phyloP scores from a whole-genome alignment of 208 protist species.

The Leishmania turanica region DNA sequence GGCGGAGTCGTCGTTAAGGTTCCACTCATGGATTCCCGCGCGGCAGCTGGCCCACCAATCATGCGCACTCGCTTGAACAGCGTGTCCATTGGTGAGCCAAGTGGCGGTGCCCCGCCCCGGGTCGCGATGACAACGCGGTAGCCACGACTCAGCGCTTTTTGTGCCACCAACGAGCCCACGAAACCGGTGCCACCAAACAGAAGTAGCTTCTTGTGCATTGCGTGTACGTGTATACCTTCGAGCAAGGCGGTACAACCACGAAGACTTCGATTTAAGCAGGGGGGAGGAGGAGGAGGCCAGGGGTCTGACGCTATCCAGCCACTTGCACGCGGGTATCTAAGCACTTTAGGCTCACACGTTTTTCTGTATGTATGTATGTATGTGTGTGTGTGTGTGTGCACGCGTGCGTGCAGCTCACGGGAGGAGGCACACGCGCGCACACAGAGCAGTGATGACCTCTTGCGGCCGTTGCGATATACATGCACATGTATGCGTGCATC shows the following conservation, averaged over 20 bases:
- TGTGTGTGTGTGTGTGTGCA: not conserved
- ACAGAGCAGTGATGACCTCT: not conserved
- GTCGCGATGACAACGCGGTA: slow-evolving; percentile 73
- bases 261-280: not conserved
- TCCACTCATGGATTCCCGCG: slow-evolving; percentile 23
- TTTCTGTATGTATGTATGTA: not conserved
- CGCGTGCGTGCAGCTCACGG: not conserved
- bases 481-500: slow-evolving; percentile 7
- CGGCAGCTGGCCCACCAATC: slow-evolving; percentile 47
- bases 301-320: not conserved
- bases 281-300: no score
- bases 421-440: not conserved
- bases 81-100: slow-evolving; percentile 40
- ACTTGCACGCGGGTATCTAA: not conserved
- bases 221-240: not conserved
- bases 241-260: not conserved
- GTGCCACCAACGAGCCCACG: slow-evolving; percentile 63
- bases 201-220: slow-evolving; percentile 70
- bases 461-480: not conserved
- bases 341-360: not conserved
- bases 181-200: slow-evolving; percentile 89
- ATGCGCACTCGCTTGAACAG: slow-evolving; percentile 39
- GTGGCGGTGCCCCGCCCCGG: slow-evolving; percentile 50
- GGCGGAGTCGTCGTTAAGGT: not conserved
- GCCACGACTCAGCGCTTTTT: slow-evolving; percentile 62